Evolutionary conservation across 2,329 filamentous ascomycete genomes (phyloP).

Genomic region (Gremmenia infestans): DNA sequence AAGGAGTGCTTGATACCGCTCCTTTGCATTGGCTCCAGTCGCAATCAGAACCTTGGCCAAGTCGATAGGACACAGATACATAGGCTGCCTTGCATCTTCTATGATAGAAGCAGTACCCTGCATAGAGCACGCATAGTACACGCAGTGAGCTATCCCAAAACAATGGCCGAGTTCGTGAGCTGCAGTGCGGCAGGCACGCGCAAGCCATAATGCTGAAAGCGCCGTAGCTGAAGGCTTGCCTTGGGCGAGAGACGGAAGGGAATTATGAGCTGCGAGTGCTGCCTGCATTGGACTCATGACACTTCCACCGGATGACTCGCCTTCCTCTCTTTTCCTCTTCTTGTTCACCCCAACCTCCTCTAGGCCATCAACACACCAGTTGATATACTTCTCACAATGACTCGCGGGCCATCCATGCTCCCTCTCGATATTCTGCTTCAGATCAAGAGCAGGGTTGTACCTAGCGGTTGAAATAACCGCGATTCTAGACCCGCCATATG

Average conservation of each 20-base stretch:
- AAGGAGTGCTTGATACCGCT: slow-evolving; percentile 38
- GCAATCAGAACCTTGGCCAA: slow-evolving; percentile 45
- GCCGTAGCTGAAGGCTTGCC: slow-evolving; percentile 22
- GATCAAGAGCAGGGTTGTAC: slow-evolving; percentile 50
- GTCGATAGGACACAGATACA: slow-evolving; percentile 58
- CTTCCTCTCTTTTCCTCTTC: background rate
- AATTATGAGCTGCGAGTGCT: slow-evolving; percentile 30
- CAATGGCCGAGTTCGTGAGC: slow-evolving; percentile 65
- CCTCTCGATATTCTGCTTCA: slow-evolving; percentile 26
- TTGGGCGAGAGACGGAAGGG: slow-evolving; percentile 7
- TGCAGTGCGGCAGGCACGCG: slow-evolving; percentile 50
- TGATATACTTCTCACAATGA: slow-evolving; percentile 52
- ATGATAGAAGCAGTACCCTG: slow-evolving; percentile 51
- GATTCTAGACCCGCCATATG: slow-evolving; percentile 60
- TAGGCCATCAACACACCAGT: slow-evolving; percentile 32
- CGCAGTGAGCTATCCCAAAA: slow-evolving; percentile 60
- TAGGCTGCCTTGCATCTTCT: slow-evolving; percentile 58
- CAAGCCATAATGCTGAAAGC: slow-evolving; percentile 49
- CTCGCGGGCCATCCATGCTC: slow-evolving; percentile 60
- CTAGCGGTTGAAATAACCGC: slow-evolving; percentile 57
- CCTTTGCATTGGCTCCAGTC: slow-evolving; percentile 27
- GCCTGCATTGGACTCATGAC: slow-evolving; percentile 30
- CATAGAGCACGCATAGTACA: slow-evolving; percentile 61
- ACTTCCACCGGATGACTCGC: background rate
- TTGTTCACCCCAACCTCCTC: background rate